Evolutionary conservation across 2,329 filamentous ascomycete species (phyloP), one percentile per base, ranked within the genome.

Genomic region (Verticillium dahliae): DNA sequence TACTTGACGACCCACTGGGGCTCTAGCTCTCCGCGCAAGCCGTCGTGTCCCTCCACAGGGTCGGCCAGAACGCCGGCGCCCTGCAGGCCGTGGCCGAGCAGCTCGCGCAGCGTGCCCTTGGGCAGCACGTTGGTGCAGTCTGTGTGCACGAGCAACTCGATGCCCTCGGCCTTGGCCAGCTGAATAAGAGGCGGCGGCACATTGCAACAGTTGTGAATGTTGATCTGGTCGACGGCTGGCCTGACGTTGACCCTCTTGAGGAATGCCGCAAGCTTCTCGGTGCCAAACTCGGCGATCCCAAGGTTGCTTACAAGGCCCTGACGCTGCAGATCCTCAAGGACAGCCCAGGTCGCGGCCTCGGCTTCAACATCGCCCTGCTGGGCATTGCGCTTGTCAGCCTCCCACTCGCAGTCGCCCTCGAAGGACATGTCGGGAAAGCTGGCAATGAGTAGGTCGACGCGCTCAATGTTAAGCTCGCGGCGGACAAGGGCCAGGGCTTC

Each of bases 1-100:
- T 99, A 99, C 73, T 98, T 96, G 67, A 94, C 89, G 34, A 98
- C 95, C 94, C 95, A 99, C 72, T 94, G 88, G 34, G 95, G 93
- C 62, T 86, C 84, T 57, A 98, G 83, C 66, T 97, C 87, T 4
- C 92, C 93, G 67, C 84, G 81, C 62, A 96, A 78, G 0, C 90
- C 89, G 10, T 78, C 74, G 18, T 74, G 72, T 13, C 77, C 69
- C 71, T 80, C 75, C 7, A 81, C 78, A n/a, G 76, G 71, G 39
- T 85, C 85, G 5, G 89, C 88, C 62, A 97, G 78, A 10, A 97
- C 83, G 7, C 90, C 90, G 0, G 90, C 91, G 13, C 92, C 92
- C 62, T 83, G 81, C 14, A 86, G 79, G 0, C 86, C 87, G 10
- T 86, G 85, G 1, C 92, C 90, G 2, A 99, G 80, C 54, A 99